Base-by-base conservation (phyloP, 352 stramenopile genomes). In the Plasmopara muralis region DNA sequence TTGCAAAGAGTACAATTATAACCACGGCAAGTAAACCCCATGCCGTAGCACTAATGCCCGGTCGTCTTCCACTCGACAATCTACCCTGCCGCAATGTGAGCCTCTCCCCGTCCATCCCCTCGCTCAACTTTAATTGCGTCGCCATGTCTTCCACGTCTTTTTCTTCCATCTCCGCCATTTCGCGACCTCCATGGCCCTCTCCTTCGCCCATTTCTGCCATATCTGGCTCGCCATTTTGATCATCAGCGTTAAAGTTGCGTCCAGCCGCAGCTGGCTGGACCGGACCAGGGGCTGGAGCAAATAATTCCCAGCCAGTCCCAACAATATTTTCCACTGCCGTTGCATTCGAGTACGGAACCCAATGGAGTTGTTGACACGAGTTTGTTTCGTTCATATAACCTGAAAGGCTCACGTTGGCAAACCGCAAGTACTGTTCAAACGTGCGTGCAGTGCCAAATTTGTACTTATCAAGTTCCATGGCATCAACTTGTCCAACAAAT, bases 281-380 rank as follows among this genome's bases (percentile, higher is more conserved):
- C 20, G 52, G 37, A 8, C 25, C 43, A 15, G 60, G 49, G 12
- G 57, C 35, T 16, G 8, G 10, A 33, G 53, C 13, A 3, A n/a
- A 35, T 44, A 80, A 52, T 30, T 63, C 69, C 72, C 72, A 83
- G 13, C 60, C 68, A 15, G 50, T 52, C 0, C 68, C 70, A 4
- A 84, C 62, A 37, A 82, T 85, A 35, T 8, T 20, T 18, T 84
- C 73, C 5, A 84, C 66, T 7, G 66, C 61, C 4, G 49, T 59
- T 2, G 73, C 51, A 40, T 84, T 51, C 14, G 53, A 43, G 50
- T 83, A 85, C 12, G 74, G 74, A 18, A 83, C 64, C 74, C 74
- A 85, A 48, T 85, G 72, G 12, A 85, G 59, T 38, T 85, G 74
- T 6, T 65, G 45, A 50, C 74, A 85, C 16, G 70, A 80, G 14